These are phyloP conservation scores for Annulohypoxylon bovei DNA, from an alignment of 495 filamentous ascomycete species.

Conservation along the genomic window DNA sequence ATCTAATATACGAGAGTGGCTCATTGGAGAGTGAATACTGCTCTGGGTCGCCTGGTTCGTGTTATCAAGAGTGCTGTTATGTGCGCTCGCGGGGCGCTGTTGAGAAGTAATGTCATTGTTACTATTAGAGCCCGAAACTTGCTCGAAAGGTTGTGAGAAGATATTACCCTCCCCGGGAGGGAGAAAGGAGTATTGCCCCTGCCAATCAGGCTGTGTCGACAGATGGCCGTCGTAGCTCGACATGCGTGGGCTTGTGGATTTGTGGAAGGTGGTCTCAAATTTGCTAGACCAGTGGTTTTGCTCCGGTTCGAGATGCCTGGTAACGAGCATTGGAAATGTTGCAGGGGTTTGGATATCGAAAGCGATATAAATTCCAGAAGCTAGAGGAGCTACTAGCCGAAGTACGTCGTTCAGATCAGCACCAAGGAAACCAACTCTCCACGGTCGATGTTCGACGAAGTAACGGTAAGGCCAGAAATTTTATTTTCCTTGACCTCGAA, in stretches of 20 bases:
- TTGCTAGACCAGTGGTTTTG: conserved; percentile 69
- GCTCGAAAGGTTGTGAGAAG: conserved; percentile 60
- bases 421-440: conserved; percentile 15
- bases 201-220: conserved; percentile 68
- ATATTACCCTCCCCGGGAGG: conserved; percentile 61
- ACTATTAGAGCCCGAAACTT: conserved; percentile 53
- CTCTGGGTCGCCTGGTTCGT: conserved; percentile 48
- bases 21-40: conserved; percentile 47
- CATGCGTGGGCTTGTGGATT: conserved; percentile 65
- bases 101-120: conserved; percentile 56
- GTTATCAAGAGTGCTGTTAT: conserved; percentile 48
- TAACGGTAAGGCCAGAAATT: conserved; percentile 12
- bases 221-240: conserved; percentile 64
- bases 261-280: conserved; percentile 63
- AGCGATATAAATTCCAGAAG: conserved; percentile 24
- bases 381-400: conserved; percentile 27
- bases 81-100: conserved; percentile 51
- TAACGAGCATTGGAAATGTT: conserved; percentile 68
- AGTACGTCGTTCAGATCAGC: conserved; percentile 21
- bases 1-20: conserved; percentile 52
- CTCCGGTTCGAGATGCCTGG: conserved; percentile 65
- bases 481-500: conserved; percentile 8
- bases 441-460: conserved; percentile 7
- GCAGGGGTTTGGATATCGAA: conserved; percentile 33
- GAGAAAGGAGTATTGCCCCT: conserved; percentile 65